phyloP scores from a whole-genome alignment of 2,329 filamentous ascomycete genomes.

The Pleurostoma richardsiae region DNA sequence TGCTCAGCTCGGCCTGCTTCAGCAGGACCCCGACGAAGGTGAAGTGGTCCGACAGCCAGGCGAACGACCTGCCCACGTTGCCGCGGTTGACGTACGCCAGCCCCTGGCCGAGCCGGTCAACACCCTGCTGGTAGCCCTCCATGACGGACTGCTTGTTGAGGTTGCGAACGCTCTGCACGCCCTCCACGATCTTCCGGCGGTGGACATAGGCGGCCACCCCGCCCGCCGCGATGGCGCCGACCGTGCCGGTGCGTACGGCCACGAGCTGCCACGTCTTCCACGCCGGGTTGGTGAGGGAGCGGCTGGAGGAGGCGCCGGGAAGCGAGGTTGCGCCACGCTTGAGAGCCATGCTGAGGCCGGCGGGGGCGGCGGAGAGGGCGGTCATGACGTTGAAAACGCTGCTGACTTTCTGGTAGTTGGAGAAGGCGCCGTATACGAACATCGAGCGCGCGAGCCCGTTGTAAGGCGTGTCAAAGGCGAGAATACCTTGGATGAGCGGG shows the following conservation, averaged over 20 bases:
- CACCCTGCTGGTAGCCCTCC: constrained; percentile 41
- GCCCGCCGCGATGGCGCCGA: constrained; percentile 74
- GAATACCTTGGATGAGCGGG: constrained; percentile 72
- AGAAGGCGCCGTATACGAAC: constrained; percentile 57
- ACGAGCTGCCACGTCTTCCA: constrained; percentile 57
- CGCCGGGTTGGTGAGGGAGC: constrained; percentile 23
- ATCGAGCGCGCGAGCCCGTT: constrained; percentile 58
- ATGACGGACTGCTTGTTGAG: constrained; percentile 42
- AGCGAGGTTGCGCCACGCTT: constrained; percentile 15
- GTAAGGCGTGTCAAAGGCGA: constrained; percentile 84
- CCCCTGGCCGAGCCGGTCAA: constrained; percentile 46
- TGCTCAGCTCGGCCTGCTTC: constrained; percentile 65
- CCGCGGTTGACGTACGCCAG: constrained; percentile 53
- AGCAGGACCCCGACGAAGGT: constrained; percentile 80
- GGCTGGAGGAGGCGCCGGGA: constrained; percentile 12
- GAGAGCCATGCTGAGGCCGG: constrained; percentile 33
- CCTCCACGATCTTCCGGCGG: constrained; percentile 58
- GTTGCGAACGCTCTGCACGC: constrained; percentile 38
- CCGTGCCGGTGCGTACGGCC: constrained; percentile 76
- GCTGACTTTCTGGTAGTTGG: constrained; percentile 53
- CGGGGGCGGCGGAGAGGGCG: constrained; percentile 43
- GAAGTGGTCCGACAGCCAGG: constrained; percentile 76
- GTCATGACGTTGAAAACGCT: constrained; percentile 54
- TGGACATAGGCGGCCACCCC: constrained; percentile 79
- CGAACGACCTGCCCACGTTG: constrained; percentile 62